Base-by-base conservation (phyloP, 306 rosid species). In the Cajanus cajan region DNA sequence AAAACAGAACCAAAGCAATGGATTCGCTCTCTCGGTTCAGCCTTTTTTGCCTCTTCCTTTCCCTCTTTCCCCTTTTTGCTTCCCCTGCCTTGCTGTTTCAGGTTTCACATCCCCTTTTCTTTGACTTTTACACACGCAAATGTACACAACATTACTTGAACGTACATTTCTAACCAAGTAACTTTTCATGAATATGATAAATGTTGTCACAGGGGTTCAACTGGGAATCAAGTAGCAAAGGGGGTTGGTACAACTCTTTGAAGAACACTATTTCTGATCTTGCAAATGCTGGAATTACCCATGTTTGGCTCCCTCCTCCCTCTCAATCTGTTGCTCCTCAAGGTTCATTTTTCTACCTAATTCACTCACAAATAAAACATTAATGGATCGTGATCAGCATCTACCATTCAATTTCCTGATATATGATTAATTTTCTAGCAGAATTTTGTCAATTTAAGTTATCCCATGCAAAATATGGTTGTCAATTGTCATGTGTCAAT, bases 301-400 rank as follows among this genome's bases (percentile, higher is more conserved):
- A 93, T 78, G 92, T 93, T 76, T 93, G 98, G 96, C 96, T 93
- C 78, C 98, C 98, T 85, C 98, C 98, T 74, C 83, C 98, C 12
- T 88, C 96, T 68, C 93, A 93, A 10, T 83, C 94, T 5, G 89
- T 22, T 77, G 61, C 69, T 68, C 22, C 86, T 13, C 75, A 91
- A 78, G 96, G 96, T 85, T 36, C 77, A 22, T 50, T 10, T 37
- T 66, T 19, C 43, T 62, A 55, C 16, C 34, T 80, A 2, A 10
- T 43, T 59, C 71, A 34, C 36, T 36, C 31, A 5, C 1, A 44
- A n/a, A 28, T 7, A 33, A 4, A 9, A 33, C 34, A 11, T 10
- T 45, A 76, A 52, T 41, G 36, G 25, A 36, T 16, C 14, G 8
- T 39, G 6, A 61, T 39, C 71, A 19, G 31, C 15, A 34, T n/a